phyloP scores from a whole-genome alignment of 805 yeast genomes.

The Blastobotrys attinorum region DNA sequence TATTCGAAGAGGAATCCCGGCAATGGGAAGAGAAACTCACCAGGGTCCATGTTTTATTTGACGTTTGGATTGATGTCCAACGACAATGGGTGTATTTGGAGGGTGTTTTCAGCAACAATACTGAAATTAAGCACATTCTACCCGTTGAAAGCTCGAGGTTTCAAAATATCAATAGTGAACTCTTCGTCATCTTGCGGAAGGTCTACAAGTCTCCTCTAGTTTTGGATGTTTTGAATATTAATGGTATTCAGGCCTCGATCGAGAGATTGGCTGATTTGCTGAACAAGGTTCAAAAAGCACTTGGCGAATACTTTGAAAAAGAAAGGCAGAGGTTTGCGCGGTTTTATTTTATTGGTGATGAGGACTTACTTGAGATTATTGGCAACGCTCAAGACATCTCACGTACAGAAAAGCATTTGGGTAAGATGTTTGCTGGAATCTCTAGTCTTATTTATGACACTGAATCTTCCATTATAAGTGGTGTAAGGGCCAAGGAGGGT shows the following conservation, averaged over 20 bases:
- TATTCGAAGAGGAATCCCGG: conserved; percentile 51
- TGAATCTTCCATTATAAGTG: conserved; percentile 31
- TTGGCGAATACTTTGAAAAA: conserved; percentile 69
- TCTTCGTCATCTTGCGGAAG: conserved; percentile 42
- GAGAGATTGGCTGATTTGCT: conserved; percentile 49
- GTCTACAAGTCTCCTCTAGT: conserved; percentile 43
- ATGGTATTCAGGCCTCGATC: conserved; percentile 42
- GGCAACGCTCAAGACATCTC: conserved; percentile 50
- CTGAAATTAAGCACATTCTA: conserved; percentile 52
- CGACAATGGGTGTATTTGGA: conserved; percentile 81
- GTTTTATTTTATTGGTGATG: conserved; percentile 83
- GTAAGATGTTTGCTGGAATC: conserved; percentile 67
- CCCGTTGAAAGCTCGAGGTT: conserved; percentile 68
- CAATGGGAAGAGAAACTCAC: conserved; percentile 53
- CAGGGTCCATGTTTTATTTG: conserved; percentile 43
- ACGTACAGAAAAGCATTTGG: conserved; percentile 49
- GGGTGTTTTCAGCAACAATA: conserved; percentile 55
- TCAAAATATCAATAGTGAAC: conserved; percentile 52
- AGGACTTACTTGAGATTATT: conserved; percentile 74
- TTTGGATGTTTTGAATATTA: conserved; percentile 44
- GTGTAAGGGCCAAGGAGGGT: conserved; percentile 56
- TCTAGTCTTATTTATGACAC: conserved; percentile 33
- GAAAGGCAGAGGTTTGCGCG: conserved; percentile 75
- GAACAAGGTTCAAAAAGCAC: conserved; percentile 49
- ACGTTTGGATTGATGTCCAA: conserved; percentile 76